A percentile compares a stretch with the other conserved stretches of the same genome.
These are phyloP conservation scores for Parathielavia appendiculata DNA, from an alignment of 495 filamentous ascomycete species.

Conservation along the genomic window DNA sequence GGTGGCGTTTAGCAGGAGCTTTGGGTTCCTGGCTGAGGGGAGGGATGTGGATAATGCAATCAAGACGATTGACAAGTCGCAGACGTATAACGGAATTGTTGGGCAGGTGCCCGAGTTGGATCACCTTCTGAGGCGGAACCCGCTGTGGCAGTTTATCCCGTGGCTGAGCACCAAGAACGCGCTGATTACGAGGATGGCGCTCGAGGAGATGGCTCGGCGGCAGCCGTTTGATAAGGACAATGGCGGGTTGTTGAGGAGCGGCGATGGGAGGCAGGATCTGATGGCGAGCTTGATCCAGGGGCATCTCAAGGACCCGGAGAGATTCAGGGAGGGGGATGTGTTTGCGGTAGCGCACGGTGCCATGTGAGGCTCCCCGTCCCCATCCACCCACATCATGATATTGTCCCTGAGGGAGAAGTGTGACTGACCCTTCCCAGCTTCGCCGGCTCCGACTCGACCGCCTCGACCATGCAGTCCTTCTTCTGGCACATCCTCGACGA, in stretches of 20 bases:
- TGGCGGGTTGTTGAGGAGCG: constrained; percentile 34
- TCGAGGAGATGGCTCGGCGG: constrained; percentile 44
- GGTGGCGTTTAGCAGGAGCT: constrained; percentile 58
- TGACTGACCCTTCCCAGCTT: constrained; percentile 32
- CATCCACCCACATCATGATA: constrained; percentile 9
- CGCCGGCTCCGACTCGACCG: constrained; percentile 61
- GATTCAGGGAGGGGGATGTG: constrained; percentile 47
- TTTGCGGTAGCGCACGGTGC: constrained; percentile 52
- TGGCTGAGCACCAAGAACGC: constrained; percentile 43
- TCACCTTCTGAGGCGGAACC: constrained; percentile 43
- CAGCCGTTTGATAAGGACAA: constrained; percentile 42
- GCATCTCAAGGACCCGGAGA: constrained; percentile 42
- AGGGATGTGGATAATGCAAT: constrained; percentile 54
- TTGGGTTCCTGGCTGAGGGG: constrained; percentile 57
- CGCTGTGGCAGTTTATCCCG: constrained; percentile 45
- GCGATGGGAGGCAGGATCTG: constrained; percentile 46
- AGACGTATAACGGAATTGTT: constrained; percentile 52
- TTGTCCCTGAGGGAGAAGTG: background rate
- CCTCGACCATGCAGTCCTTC: constrained; percentile 52
- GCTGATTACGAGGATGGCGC: constrained; percentile 48
- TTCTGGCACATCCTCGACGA: constrained; percentile 50
- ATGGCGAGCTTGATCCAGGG: constrained; percentile 45
- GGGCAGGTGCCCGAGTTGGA: constrained; percentile 49
- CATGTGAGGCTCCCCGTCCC: constrained; percentile 37
- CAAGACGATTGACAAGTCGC: constrained; percentile 49